Evolutionary conservation across 768 basidiomycete species (phyloP).

Genomic region (Amanita fuliginea): DNA sequence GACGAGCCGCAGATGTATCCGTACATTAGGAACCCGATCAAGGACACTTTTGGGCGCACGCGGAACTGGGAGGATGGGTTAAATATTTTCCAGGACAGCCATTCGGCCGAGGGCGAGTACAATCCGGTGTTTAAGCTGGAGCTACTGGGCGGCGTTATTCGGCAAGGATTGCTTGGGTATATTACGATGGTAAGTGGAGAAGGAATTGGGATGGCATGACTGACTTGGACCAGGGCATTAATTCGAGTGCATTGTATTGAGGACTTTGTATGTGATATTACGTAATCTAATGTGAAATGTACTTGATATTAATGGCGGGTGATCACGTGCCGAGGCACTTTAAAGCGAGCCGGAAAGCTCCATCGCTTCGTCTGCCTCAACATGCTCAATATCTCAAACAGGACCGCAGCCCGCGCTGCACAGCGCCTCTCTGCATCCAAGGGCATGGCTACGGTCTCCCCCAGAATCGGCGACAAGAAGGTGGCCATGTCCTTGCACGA

Average conservation of each 20-base stretch:
- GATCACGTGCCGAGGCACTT: conserved; percentile 30
- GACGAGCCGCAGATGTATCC: conserved; percentile 31
- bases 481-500: conserved; percentile 84
- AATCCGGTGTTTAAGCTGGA: conserved; percentile 43
- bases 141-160: conserved; percentile 36
- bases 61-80: conserved; percentile 42
- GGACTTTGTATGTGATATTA: neutral
- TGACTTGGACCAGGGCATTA: conserved; percentile 22
- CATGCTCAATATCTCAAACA: conserved; percentile 53
- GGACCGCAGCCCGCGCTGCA: conserved; percentile 40
- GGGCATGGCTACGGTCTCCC: conserved; percentile 74
- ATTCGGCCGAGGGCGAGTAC: conserved; percentile 37
- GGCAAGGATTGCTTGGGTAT: conserved; percentile 39
- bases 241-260: conserved; percentile 23
- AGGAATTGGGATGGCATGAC: neutral
- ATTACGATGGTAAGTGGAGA: conserved; percentile 38
- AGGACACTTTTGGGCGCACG: conserved; percentile 33
- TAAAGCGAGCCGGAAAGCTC: conserved; percentile 28
- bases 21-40: conserved; percentile 38
- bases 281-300: neutral
- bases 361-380: conserved; percentile 20
- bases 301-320: conserved; percentile 19
- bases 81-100: conserved; percentile 42
- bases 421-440: conserved; percentile 33
- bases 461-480: conserved; percentile 82